phyloP scores from a whole-genome alignment of 495 filamentous ascomycete species.

The Diplogelasinospora grovesii region DNA sequence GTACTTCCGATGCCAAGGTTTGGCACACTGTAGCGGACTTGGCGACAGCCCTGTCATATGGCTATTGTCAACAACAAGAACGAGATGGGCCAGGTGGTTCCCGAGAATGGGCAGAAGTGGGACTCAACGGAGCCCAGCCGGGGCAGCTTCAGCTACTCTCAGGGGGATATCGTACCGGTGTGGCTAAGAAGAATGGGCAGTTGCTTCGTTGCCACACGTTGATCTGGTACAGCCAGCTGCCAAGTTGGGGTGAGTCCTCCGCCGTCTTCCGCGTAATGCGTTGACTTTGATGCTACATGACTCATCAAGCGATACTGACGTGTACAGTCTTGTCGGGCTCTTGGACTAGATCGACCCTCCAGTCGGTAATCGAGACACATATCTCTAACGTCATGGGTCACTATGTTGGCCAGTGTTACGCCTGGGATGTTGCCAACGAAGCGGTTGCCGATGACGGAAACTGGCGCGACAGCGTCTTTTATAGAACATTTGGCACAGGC shows the following conservation, averaged over 20 bases:
- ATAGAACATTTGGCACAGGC: slow-evolving; percentile 35
- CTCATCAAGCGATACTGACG: no score
- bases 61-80: slow-evolving; percentile 38
- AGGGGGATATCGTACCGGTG: slow-evolving; percentile 45
- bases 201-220: slow-evolving; percentile 53
- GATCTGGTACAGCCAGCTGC: slow-evolving; percentile 58
- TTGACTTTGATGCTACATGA: no score
- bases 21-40: slow-evolving; percentile 5
- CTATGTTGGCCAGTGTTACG: slow-evolving; percentile 43
- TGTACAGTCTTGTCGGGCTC: slow-evolving; percentile 39
- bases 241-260: slow-evolving; percentile 41
- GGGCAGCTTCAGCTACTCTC: slow-evolving; percentile 43
- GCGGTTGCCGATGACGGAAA: slow-evolving; percentile 40
- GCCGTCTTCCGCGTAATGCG: background rate
- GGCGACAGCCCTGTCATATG: slow-evolving; percentile 32
- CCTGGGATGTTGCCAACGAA: slow-evolving; percentile 53
- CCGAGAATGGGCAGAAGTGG: slow-evolving; percentile 55
- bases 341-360: slow-evolving; percentile 49
- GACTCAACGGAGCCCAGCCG: slow-evolving; percentile 32
- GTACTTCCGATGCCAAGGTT: slow-evolving; percentile 10
- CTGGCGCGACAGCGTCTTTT: slow-evolving; percentile 35
- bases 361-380: slow-evolving; percentile 36
- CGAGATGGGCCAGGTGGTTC: slow-evolving; percentile 55
- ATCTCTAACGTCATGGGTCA: slow-evolving; percentile 48
- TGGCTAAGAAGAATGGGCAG: slow-evolving; percentile 49